Evolutionary conservation across 805 yeast species (phyloP), one percentile per base, ranked within the genome.

Genomic region (Scheffersomyces coipomensis): DNA sequence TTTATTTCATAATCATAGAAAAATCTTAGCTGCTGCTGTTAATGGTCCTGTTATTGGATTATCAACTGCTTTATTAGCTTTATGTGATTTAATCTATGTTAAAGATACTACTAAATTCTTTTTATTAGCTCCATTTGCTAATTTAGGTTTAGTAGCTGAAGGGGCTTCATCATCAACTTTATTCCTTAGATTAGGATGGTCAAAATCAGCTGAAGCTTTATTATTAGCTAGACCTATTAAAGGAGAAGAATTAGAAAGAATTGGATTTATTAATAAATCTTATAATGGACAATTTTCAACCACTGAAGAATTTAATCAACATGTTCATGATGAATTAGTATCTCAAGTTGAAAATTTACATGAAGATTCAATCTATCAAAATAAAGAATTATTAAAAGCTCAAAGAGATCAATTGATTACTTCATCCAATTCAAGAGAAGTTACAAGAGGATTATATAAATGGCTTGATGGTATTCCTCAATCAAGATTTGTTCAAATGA

Each of bases 31-130:
- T 19, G 78, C 79, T 32, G 90, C 88, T 3, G 68, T 88, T 41
- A 88, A 88, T 56, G 97, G 97, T 0, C 96, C 97, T 0, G 95
- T 80, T 4, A 75, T 88, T 42, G 97, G 97, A 0, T 71, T 88
- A 42, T 68, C 81, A 23, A 79, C 90, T 2, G 88, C 89, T 0
- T 59, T 88, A 37, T 81, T 87, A 10, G 76, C 83, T n/a, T 64
- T 85, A 38, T 79, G 85, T 60, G 97, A 88, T 61, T 70, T 88
- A 43, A 71, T 88, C 8, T 88, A 86, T 55, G 82, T 83, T 11
- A 76, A 73, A 48, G 78, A 81, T 51, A 76, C 72, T 33, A 66
- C 73, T 27, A 73, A 77, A 35, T 76, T 80, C 43, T 80, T 63
- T 53, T 54, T 88, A 45, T 74, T 82, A 52, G 74, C 81, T 12